Conservation (phyloP, 2,329 filamentous ascomycete species). For the Herpotrichia juniperi region DNA sequence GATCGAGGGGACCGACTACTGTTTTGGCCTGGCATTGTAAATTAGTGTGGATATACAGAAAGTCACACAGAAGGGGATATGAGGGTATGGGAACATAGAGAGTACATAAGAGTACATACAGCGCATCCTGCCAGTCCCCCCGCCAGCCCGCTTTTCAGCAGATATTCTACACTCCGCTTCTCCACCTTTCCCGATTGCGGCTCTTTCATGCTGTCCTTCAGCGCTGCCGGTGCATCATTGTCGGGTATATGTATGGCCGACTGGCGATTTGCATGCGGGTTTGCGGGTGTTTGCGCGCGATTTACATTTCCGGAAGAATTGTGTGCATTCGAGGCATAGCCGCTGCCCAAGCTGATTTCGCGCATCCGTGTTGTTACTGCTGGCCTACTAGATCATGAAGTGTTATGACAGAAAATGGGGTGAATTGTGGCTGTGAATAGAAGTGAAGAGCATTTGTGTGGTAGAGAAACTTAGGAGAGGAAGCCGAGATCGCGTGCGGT, state of each 20-base stretch:
- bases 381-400: not conserved
- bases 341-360: constrained; percentile 36
- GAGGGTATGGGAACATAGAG: not conserved
- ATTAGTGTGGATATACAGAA: constrained; percentile 18
- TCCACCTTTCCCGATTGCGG: constrained; percentile 53
- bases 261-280: constrained; percentile 27
- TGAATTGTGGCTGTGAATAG: not conserved
- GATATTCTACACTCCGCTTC: constrained; percentile 81
- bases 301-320: constrained; percentile 46
- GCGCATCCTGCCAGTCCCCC: constrained; percentile 92
- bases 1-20: constrained; percentile 90
- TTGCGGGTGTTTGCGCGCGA: constrained; percentile 30
- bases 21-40: constrained; percentile 77
- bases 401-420: not conserved
- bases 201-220: constrained; percentile 23
- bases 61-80: not conserved
- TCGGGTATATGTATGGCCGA: constrained; percentile 58
- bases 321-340: constrained; percentile 37
- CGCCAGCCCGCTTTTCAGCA: constrained; percentile 81
- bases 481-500: constrained; percentile 7
- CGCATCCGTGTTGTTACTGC: constrained; percentile 40
- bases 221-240: constrained; percentile 57
- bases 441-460: not conserved
- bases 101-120: constrained; percentile 58
- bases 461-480: not conserved